Percentiles rank a stretch among this genome's conserved stretches.
Evolutionary conservation across 345 rosid species (phyloP).

Genomic region (Bretschneidera sinensis): DNA sequence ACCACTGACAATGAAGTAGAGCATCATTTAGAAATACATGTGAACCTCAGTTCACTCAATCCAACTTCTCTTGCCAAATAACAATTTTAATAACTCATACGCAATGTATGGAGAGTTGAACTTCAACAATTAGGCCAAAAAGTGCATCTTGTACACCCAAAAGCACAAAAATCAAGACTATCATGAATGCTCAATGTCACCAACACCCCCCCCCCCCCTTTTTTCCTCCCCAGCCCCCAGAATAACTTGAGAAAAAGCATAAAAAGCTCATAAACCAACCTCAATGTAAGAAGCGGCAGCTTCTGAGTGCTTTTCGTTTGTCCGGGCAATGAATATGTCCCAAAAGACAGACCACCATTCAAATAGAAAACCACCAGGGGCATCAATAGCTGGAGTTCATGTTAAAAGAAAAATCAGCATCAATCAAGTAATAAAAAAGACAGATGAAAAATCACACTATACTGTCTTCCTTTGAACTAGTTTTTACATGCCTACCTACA

Average conservation of each 20-base stretch:
- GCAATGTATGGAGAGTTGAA: no score
- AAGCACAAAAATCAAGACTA: neutral
- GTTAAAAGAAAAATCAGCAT: slow-evolving; percentile 9
- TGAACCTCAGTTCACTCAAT: no score
- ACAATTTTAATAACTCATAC: no score
- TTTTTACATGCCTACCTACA: slow-evolving; percentile 40
- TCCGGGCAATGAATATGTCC: slow-evolving; percentile 60
- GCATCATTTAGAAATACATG: no score
- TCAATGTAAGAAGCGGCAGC: slow-evolving; percentile 51
- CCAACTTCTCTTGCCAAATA: no score
- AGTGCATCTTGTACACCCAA: no score
- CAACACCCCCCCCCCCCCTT: neutral
- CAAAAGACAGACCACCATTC: slow-evolving; percentile 91
- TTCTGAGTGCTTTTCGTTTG: slow-evolving; percentile 54
- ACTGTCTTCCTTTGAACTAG: neutral
- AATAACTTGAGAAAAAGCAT: neutral
- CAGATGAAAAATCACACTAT: neutral
- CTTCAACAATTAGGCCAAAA: no score
- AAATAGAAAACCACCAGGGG: slow-evolving; percentile 62
- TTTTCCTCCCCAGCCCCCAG: neutral
- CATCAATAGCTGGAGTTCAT: slow-evolving; percentile 49
- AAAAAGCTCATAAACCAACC: slow-evolving; percentile 27
- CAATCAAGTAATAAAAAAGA: slow-evolving; percentile 7
- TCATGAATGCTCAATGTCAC: neutral
- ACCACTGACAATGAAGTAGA: no score